Base-by-base conservation (phyloP, 2,329 filamentous ascomycete species). In the Cordyceps tenuipes region DNA sequence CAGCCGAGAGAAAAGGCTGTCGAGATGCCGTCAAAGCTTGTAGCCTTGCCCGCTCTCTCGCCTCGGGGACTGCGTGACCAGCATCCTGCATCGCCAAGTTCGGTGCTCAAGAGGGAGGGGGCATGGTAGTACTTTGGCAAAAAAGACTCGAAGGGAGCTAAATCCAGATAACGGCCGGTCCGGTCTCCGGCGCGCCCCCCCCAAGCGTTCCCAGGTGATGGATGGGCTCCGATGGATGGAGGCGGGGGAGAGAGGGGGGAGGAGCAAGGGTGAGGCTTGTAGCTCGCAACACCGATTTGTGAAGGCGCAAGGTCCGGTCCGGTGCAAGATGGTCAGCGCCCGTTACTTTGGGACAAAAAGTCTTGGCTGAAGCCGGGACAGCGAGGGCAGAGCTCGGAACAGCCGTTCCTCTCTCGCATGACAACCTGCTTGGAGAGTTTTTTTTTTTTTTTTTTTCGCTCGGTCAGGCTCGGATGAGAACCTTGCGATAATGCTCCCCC, bases 171-270 rank as follows among this genome's bases (percentile, higher is more conserved):
- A 47, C 43, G 48, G 43, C 43, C 29, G 53, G 43, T 2, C 43
- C 3, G n/a, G n/a, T n/a, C n/a, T n/a, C 43, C 17, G 53, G 53
- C n/a, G n/a, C n/a, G n/a, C n/a, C n/a, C n/a, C 53, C 44, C 53
- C 53, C 53, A 56, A 56, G 26, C 31, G 9, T 12, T 15, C 26
- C 26, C n/a, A 26, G 31, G 29, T 13, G n/a, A 19, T 6, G 12
- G 26, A n/a, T n/a, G 29, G 44, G 54, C 55, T 57, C 55, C 55
- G 55, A 57, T 46, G 55, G 55, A 57, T 50, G 55, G 55, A 57
- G 21, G 55, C 34, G 55, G 50, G 55, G 46, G n/a, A 31, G 12
- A 21, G 21, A n/a, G n/a, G n/a, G n/a, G n/a, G n/a, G n/a, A n/a
- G 39, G 34, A 17, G 13, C 29, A 36, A 39, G 49, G 49, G 21